A percentile compares a stretch with the other conserved stretches of the same genome.
Evolutionary conservation across 768 basidiomycete genomes (phyloP).

Genomic region (Phaeotremella fagi): DNA sequence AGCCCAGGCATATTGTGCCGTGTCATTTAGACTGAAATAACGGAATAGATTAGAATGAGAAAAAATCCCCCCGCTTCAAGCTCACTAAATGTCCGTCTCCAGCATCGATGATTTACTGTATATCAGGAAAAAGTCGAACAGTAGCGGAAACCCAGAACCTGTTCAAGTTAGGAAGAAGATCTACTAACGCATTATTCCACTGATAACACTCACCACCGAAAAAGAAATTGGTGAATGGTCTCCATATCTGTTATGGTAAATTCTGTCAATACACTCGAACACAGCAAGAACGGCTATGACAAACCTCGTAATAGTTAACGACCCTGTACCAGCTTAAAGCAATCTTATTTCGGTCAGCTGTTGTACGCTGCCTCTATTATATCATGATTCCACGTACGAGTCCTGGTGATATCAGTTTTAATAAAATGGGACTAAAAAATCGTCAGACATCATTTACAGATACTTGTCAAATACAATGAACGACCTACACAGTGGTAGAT

Average conservation of each 20-base stretch:
- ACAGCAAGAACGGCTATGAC: neutral
- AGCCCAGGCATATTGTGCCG: constrained; percentile 45
- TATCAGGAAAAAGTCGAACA: constrained; percentile 47
- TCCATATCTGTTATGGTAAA: constrained; percentile 30
- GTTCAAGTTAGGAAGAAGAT: neutral
- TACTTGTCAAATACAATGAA: neutral
- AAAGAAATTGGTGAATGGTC: constrained; percentile 44
- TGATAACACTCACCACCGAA: constrained; percentile 34
- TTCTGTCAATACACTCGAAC: neutral
- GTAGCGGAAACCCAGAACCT: constrained; percentile 43
- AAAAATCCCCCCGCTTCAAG: neutral
- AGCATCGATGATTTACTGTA: constrained; percentile 44
- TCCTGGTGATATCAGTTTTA: constrained; percentile 26
- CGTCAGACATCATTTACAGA: too few species aligned
- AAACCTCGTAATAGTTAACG: constrained; percentile 26
- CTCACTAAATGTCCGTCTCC: constrained; percentile 43
- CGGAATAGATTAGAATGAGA: neutral
- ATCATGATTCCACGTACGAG: too few species aligned
- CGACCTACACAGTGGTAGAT: constrained; percentile 36
- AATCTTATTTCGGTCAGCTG: constrained; percentile 30
- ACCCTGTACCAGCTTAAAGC: constrained; percentile 36
- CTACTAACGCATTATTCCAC: neutral
- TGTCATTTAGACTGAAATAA: constrained; percentile 23
- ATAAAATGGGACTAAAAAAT: constrained; percentile 36
- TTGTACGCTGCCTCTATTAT: too few species aligned